These are phyloP conservation scores for Cryptosporidium tyzzeri DNA, from an alignment of 169 alveolate species.

Conservation along the genomic window DNA sequence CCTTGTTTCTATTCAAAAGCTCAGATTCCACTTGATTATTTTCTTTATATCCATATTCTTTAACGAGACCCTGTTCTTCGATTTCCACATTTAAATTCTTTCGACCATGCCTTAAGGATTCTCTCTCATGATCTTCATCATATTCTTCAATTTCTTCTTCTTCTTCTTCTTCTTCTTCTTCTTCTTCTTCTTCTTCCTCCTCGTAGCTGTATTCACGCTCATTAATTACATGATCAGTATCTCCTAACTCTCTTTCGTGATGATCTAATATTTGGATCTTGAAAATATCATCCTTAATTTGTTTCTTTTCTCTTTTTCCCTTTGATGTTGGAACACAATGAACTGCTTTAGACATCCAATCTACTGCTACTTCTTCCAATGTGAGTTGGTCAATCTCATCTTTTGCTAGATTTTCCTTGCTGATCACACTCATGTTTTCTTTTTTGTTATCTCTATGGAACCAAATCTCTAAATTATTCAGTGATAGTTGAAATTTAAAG, in stretches of 20 bases:
- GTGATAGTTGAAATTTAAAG: conserved; percentile 22
- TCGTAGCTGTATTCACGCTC: background rate
- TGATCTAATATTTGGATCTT: background rate
- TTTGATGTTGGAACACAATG: conserved; percentile 24
- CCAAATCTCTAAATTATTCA: conserved; percentile 63
- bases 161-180: background rate
- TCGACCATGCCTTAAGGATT: background rate
- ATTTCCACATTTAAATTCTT: background rate
- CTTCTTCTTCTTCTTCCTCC: background rate
- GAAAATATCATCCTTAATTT: background rate
- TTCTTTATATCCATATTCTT: background rate
- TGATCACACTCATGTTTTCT: background rate
- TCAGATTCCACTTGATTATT: background rate
- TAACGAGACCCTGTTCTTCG: no score
- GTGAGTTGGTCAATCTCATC: conserved; percentile 48
- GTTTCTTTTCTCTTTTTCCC: background rate
- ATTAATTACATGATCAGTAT: background rate
- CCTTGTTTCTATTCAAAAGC: background rate
- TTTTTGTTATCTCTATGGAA: conserved; percentile 34
- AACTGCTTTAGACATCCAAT: conserved; percentile 71
- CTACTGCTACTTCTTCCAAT: conserved; percentile 55
- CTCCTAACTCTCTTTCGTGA: background rate
- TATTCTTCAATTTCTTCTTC: background rate
- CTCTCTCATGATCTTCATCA: background rate
- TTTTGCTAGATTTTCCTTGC: background rate